Evolutionary conservation across 169 alveolate species (phyloP), one percentile per base, ranked within the genome.

Genomic region (Cryptosporidium sp.): DNA sequence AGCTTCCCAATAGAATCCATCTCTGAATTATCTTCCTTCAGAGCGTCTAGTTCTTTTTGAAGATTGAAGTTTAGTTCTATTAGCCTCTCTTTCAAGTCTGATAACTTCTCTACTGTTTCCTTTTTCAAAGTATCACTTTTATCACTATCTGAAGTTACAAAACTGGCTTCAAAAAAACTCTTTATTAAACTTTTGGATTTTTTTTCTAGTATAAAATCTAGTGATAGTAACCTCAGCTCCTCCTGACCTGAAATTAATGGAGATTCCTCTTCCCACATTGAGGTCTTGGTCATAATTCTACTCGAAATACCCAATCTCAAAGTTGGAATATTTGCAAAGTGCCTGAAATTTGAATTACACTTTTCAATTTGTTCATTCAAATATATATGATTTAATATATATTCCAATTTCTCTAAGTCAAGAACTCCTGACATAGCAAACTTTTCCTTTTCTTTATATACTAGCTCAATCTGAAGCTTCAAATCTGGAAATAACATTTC

Each of bases 181-280:
- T 33, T 59, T 10, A 73, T 23, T 18, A 73, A 41, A 18, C 71
- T 73, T 29, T 41, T 73, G 29, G 86, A 29, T 23, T 39, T 73
- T 29, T 73, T 52, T 21, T 50, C 58, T 12, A 73, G 31, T n/a
- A 73, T 2, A n/a, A 51, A 73, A 37, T 73, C 71, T 31, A 31
- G 3, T 10, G 45, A 35, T 31, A 73, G 7, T 8, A 0, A 14
- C 18, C 21, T 18, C 8, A 73, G 33, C 21, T 73, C 86, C 43
- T 73, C 52, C 37, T 52, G 45, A 3, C 50, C 55, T 18, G 26
- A 14, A 23, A 73, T 52, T 16, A 73, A 6, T 33, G 10, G 10
- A 18, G 43, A 51, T 21, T 73, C 86, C 3, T 23, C 43, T 33
- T 73, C 70, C 86, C 86, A 73, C 86, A 73, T 52, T 73, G 86